Base-by-base conservation (phyloP, 345 rosid species). In the Melastoma malabathricum region DNA sequence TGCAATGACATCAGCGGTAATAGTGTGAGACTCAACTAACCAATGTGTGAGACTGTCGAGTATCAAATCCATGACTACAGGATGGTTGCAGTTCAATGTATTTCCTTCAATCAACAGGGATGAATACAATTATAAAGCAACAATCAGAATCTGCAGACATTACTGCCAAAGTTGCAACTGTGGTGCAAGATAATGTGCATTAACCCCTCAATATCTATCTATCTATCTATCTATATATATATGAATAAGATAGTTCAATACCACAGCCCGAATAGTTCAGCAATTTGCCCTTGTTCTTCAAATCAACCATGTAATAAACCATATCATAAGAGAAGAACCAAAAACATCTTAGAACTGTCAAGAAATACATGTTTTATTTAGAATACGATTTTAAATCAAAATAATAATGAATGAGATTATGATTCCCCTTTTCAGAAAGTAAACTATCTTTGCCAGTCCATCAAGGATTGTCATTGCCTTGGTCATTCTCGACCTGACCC, bases 41-140 rank as follows among this genome's bases (percentile, higher is more conserved):
- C 98, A 90, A 69, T 90, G 96, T 67, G 82, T 76, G 68, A 90
- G 71, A 76, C 95, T 89, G 64, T 86, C 90, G 19, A 89, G 84
- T 62, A 86, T 72, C 58, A 86, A 79, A 59, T 86, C 94, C 94
- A 74, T 79, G 62, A 89, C 97, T 58, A 86, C 82, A 29, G 90
- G 95, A 75, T 83, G 90, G 64, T 86, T 89, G 68, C 94, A 89
- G 72, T 89, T 86, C 44, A 86, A 75, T 13, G 92, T 79, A 69
- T 89, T 89, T 59, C 97, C 97, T 89, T 82, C 43, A 72, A 19
- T 69, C 17, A 48, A 63, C 50, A 31, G 75, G 72, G 51, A 60
- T 10, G 18, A 25, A 44, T 25, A 54, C 56, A 27, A 48, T 46
- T 60, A 34, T 12, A 6, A 34, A 34, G 41, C 10, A 12, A 5